A percentile compares a stretch with the other conserved stretches of the same genome.
Evolutionary conservation across 306 rosid genomes (phyloP).

Genomic region (Luffa aegyptiaca): DNA sequence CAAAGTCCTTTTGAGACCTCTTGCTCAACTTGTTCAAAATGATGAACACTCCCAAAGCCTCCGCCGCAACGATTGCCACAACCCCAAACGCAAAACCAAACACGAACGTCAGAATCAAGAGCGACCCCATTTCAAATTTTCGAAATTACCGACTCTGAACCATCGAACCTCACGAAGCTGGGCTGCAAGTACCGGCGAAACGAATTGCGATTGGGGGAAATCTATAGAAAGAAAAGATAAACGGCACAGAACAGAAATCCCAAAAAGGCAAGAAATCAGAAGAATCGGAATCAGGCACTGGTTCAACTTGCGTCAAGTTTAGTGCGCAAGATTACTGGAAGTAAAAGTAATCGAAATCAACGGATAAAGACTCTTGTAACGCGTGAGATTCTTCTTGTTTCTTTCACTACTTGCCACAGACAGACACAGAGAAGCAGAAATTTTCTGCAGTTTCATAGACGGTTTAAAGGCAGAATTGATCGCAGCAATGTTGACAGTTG

Average conservation of each 20-base stretch:
- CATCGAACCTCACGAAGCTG: background rate
- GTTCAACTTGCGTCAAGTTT: background rate
- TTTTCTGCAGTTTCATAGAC: background rate
- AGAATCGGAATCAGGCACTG: background rate
- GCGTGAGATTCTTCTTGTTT: background rate
- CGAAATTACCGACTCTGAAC: background rate
- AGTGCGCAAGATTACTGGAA: background rate
- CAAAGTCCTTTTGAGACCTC: conserved; percentile 22
- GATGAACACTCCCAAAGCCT: conserved; percentile 35
- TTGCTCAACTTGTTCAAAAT: conserved; percentile 39
- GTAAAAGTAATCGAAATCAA: background rate
- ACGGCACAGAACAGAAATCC: background rate
- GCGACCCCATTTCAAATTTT: conserved; percentile 8
- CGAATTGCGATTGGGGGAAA: background rate
- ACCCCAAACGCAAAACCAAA: conserved; percentile 66
- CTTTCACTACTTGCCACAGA: background rate
- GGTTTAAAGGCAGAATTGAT: background rate
- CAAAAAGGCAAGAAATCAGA: background rate
- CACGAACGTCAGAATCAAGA: conserved; percentile 28
- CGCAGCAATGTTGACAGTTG: background rate
- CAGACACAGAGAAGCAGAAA: background rate
- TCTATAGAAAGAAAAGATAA: background rate
- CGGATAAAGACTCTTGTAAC: background rate
- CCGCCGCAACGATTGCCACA: conserved; percentile 36
- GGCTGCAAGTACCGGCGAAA: background rate